Evolutionary conservation across 345 rosid species (phyloP), one percentile per base, ranked within the genome.

Genomic region (Pugionium cornutum): DNA sequence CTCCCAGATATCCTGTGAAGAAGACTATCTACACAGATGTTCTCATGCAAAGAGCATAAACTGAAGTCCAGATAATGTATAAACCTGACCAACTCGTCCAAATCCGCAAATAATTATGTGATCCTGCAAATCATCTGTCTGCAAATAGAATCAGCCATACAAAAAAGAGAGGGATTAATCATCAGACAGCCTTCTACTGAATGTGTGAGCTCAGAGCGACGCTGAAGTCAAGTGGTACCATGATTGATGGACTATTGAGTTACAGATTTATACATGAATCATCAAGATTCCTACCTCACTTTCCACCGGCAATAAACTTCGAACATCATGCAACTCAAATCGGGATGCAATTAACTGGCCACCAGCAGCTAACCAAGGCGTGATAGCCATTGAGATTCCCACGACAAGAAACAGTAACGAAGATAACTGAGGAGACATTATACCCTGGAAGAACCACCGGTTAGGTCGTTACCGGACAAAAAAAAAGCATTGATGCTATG

Each of bases 351-450:
- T 79, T 68, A 92, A 75, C 75, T 92, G 98, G 65, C 98, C 97
- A 58, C 98, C 98, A 80, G 98, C 97, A 74, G 98, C 98, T 59
- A 92, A 81, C 91, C 90, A 92, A 34, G 98, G 98, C 33, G 98
- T 92, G 59, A 92, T 57, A 73, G 98, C 98, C 98, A 92, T 92
- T 69, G 98, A 89, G 58, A 92, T 77, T 61, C 98, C 98, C 78
- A 92, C 98, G 54, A 89, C 85, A 77, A 92, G 98, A 78, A 92
- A 92, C 67, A 92, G 76, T 75, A 92, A 81, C 65, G 98, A 92
- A 28, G 98, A 92, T 33, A 88, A 70, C 75, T 88, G 96, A 68
- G 94, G 76, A 78, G 98, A 84, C 95, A 92, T 82, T 81, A 92
- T 92, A 77, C 91, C 96, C 98, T 92, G 92, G 43, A 81, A 59